phyloP scores from a whole-genome alignment of 192 early-diverging fungal species.

The Entrophospora sp. region DNA sequence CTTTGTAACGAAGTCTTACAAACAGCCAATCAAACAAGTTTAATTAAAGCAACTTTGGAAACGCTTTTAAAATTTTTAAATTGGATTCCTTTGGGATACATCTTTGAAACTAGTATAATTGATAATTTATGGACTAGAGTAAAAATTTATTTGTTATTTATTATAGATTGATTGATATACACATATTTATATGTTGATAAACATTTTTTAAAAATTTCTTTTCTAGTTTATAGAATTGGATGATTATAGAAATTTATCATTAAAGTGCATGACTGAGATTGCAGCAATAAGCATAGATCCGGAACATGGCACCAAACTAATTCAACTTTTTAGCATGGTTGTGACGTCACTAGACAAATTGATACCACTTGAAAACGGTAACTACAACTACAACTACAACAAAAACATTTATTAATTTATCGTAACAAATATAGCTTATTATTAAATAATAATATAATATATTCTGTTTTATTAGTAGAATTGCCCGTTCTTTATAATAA shows the following conservation, averaged over 20 bases:
- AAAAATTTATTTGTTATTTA: constrained; percentile 17
- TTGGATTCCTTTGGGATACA: constrained; percentile 98
- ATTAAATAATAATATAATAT: too few relatives aligned
- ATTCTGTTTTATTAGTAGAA: constrained; percentile 38
- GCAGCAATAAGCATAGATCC: constrained; percentile 69
- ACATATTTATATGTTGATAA: constrained; percentile 3
- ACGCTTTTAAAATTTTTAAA: constrained; percentile 92
- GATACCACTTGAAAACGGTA: constrained; percentile 62
- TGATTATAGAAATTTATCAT: constrained; percentile 83
- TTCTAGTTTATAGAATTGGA: constrained; percentile 76
- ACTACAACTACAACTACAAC: too few relatives aligned
- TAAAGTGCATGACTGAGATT: constrained; percentile 98
- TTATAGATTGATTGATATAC: not conserved
- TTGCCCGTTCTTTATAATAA: constrained; percentile 76
- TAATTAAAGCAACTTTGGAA: constrained; percentile 88
- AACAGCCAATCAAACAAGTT: constrained; percentile 77
- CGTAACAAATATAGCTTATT: too few relatives aligned
- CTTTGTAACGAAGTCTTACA: constrained; percentile 92
- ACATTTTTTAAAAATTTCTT: not conserved
- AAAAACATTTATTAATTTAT: too few relatives aligned
- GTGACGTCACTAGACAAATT: constrained; percentile 60
- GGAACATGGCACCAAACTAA: constrained; percentile 84
- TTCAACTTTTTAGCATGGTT: constrained; percentile 75
- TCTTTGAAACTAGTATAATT: constrained; percentile 93
- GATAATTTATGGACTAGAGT: constrained; percentile 72